A percentile compares a stretch with the other conserved stretches of the same genome.
Conservation (phyloP, 2,329 filamentous ascomycete genomes). For the Venturiaceae sp. region DNA sequence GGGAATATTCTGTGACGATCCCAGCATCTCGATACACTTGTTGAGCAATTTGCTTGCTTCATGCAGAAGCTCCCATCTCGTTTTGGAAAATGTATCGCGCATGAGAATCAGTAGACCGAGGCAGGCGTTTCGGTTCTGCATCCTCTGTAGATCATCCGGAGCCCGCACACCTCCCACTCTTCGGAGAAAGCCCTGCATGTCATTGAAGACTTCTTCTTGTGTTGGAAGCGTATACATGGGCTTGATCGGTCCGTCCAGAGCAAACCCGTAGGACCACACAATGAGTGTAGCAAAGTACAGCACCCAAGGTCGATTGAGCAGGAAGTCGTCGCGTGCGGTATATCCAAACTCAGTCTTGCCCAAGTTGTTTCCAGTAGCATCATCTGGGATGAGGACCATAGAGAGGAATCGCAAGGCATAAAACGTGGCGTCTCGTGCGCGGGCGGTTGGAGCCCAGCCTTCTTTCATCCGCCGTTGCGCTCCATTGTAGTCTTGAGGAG, state of each 20-base stretch:
- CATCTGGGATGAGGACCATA: constrained; percentile 57
- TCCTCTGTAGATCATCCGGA: constrained; percentile 66
- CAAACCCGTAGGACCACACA: constrained; percentile 91
- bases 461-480: constrained; percentile 80
- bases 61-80: constrained; percentile 83
- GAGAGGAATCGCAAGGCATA: constrained; percentile 84
- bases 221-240: constrained; percentile 42
- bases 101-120: constrained; percentile 73
- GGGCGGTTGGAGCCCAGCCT: constrained; percentile 78
- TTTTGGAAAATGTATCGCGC: constrained; percentile 69
- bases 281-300: constrained; percentile 87
- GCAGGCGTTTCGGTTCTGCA: constrained; percentile 72
- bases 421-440: constrained; percentile 82
- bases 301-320: constrained; percentile 90
- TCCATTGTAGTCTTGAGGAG: constrained; percentile 66
- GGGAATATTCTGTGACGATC: not conserved
- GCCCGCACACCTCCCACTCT: constrained; percentile 61
- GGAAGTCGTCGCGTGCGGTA: constrained; percentile 74
- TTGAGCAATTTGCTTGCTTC: constrained; percentile 73
- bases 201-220: constrained; percentile 55
- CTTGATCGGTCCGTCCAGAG: constrained; percentile 69
- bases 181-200: constrained; percentile 72
- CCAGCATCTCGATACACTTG: constrained; percentile 64
- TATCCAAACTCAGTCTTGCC: constrained; percentile 42
- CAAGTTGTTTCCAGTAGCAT: constrained; percentile 16